Evolutionary conservation across 2,329 filamentous ascomycete genomes (phyloP).

Genomic region (Fusarium pininemorale): DNA sequence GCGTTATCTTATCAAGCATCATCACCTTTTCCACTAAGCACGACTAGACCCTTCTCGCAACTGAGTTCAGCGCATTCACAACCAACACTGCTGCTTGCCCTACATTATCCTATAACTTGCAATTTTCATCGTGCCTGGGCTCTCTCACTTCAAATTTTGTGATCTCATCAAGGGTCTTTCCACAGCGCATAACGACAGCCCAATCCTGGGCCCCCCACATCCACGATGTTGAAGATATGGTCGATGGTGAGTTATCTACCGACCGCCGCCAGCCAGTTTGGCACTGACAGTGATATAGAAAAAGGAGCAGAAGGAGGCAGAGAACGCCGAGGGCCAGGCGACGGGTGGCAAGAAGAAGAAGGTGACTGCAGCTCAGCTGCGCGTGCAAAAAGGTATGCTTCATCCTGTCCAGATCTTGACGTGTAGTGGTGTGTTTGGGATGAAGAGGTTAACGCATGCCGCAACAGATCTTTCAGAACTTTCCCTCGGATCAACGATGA

Average conservation of each 20-base stretch:
- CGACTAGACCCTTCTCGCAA: slow-evolving; percentile 29
- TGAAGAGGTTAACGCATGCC: slow-evolving; percentile 8
- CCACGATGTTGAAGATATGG: slow-evolving; percentile 98
- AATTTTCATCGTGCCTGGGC: not conserved
- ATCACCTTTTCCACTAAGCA: slow-evolving; percentile 40
- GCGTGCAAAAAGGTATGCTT: slow-evolving; percentile 87
- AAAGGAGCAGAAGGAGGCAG: slow-evolving; percentile 95
- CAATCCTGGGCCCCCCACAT: slow-evolving; percentile 36
- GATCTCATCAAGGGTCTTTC: not conserved
- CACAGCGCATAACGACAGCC: slow-evolving; percentile 28
- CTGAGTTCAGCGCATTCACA: slow-evolving; percentile 11
- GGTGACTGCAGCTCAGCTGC: slow-evolving; percentile 93
- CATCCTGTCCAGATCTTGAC: not conserved
- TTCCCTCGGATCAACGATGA: slow-evolving; percentile 81
- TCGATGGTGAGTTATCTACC: slow-evolving; percentile 76
- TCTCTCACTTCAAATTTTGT: not conserved
- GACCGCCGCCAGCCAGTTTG: not conserved
- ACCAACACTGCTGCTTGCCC: not conserved
- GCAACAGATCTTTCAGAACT: slow-evolving; percentile 80
- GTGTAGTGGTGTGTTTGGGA: not conserved
- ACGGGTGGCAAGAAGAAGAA: slow-evolving; percentile 93
- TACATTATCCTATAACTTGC: not conserved
- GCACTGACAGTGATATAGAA: slow-evolving; percentile 66
- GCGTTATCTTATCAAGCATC: slow-evolving; percentile 45
- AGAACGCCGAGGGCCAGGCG: slow-evolving; percentile 77